Evolutionary conservation across 371 early-diverging fungal genomes (phyloP), one percentile per base, ranked within the genome.

Genomic region (Blakeslea trispora): DNA sequence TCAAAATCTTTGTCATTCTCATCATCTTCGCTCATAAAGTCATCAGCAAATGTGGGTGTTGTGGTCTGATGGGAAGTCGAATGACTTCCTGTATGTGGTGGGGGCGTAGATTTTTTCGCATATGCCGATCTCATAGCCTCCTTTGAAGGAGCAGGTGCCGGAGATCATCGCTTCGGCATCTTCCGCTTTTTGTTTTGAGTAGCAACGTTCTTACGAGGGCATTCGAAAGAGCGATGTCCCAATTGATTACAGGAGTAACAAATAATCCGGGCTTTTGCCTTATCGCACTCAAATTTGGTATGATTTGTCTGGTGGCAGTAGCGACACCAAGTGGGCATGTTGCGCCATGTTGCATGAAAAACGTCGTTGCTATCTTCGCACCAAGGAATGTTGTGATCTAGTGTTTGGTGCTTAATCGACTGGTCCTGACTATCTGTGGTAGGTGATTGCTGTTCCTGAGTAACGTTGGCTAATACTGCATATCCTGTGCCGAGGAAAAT

Each of bases 281-380:
- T 5, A 1, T 9, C 18, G 18, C 53, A 53, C 28, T 32, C 45
- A 11, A 44, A 19, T 34, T 53, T 53, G 43, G 52, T 44, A 41
- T 50, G 41, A 5, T 23, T 43, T 3, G 3, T 28, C 5, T 41
- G n/a, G 31, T 42, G 53, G 18, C 53, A 52, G 32, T 42, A 52
- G 14, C 53, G 0, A 19, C 53, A 52, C 43, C 53, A 52, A 4
- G 28, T 52, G 4, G 53, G 53, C 53, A 52, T 50, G 35, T 50
- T 50, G 39, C 19, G 21, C 50, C 40, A 50, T 14, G 50, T 50
- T 3, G 50, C 50, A 39, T 21, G 40, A 34, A 48, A 17, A 6
- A 34, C 5, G 28, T 48, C 34, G 2, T 32, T 19, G 4, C 24
- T 0, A 7, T 22, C 17, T 32, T 48, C 48, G n/a, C 48, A 13